phyloP scores from a whole-genome alignment of 257 asterid species.

The Plectranthus barbatus region DNA sequence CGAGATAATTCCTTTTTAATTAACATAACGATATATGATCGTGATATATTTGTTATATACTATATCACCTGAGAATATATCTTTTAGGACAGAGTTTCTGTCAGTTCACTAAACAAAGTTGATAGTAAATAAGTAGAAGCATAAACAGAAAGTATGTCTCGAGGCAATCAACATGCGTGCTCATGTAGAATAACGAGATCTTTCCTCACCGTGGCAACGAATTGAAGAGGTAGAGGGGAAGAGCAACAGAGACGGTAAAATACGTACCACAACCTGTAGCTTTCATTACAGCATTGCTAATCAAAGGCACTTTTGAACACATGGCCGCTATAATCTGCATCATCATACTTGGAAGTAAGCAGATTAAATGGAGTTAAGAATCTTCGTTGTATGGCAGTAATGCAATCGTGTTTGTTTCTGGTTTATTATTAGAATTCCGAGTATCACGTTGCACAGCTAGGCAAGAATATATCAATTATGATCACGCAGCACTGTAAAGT shows the following conservation, averaged over 20 bases:
- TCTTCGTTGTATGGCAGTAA: background rate
- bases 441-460: background rate
- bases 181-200: background rate
- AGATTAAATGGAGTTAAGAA: background rate
- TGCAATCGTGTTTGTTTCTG: background rate
- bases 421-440: background rate
- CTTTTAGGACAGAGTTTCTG: background rate
- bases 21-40: no score
- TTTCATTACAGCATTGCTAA: conserved; percentile 84
- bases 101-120: background rate
- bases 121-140: no score
- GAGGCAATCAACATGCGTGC: background rate
- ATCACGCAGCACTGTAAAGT: background rate
- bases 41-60: no score
- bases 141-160: background rate
- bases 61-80: background rate
- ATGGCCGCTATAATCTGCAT: conserved; percentile 78
- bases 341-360: conserved; percentile 2
- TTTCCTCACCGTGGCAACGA: background rate
- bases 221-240: background rate
- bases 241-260: background rate
- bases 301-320: conserved; percentile 90
- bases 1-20: no score
- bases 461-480: no score
- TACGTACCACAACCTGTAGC: conserved; percentile 84